Evolutionary conservation across 2,329 filamentous ascomycete species (phyloP).

Genomic region (Aspergillus alliaceus): DNA sequence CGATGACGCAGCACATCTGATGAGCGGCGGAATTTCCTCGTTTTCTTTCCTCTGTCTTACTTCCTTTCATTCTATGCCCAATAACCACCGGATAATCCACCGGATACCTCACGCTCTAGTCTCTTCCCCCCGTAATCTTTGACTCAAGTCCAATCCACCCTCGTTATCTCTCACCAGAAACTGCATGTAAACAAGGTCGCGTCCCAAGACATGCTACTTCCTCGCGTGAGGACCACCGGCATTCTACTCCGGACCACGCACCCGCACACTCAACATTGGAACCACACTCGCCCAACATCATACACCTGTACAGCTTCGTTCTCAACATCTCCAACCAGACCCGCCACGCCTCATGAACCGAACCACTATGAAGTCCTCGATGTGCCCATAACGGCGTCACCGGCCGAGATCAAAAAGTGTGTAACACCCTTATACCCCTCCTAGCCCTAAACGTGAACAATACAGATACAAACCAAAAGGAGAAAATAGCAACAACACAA

Average conservation of each 20-base stretch:
- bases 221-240: constrained; percentile 18
- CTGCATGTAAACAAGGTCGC: constrained; percentile 7
- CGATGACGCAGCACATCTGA: constrained; percentile 24
- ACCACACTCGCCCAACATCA: not conserved
- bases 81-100: not conserved
- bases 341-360: constrained; percentile 34
- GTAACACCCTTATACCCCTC: not conserved
- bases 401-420: constrained; percentile 81
- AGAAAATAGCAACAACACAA: no score
- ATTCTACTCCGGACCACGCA: constrained; percentile 8
- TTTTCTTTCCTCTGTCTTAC: not conserved
- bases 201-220: constrained; percentile 22
- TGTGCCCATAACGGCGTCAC: constrained; percentile 67
- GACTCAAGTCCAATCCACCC: not conserved
- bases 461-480: not conserved
- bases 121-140: not conserved
- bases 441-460: not conserved
- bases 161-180: not conserved
- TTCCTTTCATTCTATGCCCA: not conserved
- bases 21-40: constrained; percentile 16
- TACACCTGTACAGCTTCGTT: constrained; percentile 20
- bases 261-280: constrained; percentile 3
- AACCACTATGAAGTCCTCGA: constrained; percentile 84
- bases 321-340: constrained; percentile 32
- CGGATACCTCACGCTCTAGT: no score